Evolutionary conservation across 1,284 basidiomycete species (phyloP), one percentile per base, ranked within the genome.

Genomic region (Uromyces viciae-fabae): DNA sequence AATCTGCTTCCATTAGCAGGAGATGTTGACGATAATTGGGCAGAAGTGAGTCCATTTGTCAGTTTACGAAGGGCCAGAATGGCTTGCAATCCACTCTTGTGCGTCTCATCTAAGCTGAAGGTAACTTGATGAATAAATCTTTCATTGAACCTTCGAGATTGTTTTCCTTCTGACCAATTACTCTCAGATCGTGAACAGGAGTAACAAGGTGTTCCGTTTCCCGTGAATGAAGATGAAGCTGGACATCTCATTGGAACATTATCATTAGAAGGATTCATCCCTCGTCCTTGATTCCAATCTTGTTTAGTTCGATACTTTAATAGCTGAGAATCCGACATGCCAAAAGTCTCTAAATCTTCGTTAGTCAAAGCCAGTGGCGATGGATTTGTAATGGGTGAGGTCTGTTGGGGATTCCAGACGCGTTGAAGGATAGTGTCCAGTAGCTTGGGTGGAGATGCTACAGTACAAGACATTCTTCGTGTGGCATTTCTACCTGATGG

Each of bases 51-150:
- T 3, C 69, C 46, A 49, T 72, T 72, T 43, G 69, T 72, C 25
- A 72, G 69, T 31, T 38, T 38, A 9, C 69, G 43, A 8, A 72
- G 22, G 31, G 36, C 69, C 8, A 72, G 33, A 25, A 72, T 72
- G 11, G 69, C 69, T 38, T 72, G 69, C 1, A 54, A 33, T 9
- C 69, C 69, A 28, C 69, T 72, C 69, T 72, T 72, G 22, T 72
- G 69, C 25, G 43, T 54, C 69, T 72, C 69, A 33, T 72, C 69
- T n/a, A 72, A 72, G 49, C 69, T 72, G 69, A 72, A 72, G 1
- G 69, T 72, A 0, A 72, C 49, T 33, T 72, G 69, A 72, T 54
- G 69, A 31, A 72, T 72, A 31, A 72, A 72, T n/a, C 46, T 43
- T 54, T 46, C 46, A 28, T 33, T 54, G 49, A 72, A 72, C 46